Percentiles rank a stretch among this genome's conserved stretches.
phyloP scores from a whole-genome alignment of 805 yeast species.

The Phaffomyces antillensis region DNA sequence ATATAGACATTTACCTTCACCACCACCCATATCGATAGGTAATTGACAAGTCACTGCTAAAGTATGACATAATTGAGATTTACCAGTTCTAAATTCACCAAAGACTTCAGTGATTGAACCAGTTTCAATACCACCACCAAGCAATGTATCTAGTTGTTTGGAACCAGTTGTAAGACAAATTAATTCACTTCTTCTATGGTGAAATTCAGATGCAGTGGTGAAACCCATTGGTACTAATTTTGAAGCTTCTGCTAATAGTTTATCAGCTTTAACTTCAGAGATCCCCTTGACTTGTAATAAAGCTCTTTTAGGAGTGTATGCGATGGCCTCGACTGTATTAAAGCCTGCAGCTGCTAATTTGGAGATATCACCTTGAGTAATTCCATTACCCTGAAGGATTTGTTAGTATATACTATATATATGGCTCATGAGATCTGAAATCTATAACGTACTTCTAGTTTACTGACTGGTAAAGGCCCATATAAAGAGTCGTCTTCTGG shows the following conservation, averaged over 20 bases:
- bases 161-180: slow-evolving; percentile 95
- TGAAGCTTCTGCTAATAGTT: slow-evolving; percentile 73
- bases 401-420: slow-evolving; percentile 1
- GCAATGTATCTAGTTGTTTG: slow-evolving; percentile 80
- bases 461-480: slow-evolving; percentile 50
- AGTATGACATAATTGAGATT: slow-evolving; percentile 94
- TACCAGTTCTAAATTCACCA: slow-evolving; percentile 97
- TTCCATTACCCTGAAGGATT: slow-evolving; percentile 62
- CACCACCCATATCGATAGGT: slow-evolving; percentile 96
- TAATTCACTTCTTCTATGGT: slow-evolving; percentile 80
- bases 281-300: slow-evolving; percentile 81
- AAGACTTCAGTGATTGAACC: slow-evolving; percentile 94
- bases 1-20: slow-evolving; percentile 94
- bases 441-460: slow-evolving; percentile 30
- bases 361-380: slow-evolving; percentile 66
- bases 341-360: slow-evolving; percentile 78
- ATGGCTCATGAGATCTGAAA: not conserved
- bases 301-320: slow-evolving; percentile 83
- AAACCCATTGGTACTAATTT: slow-evolving; percentile 91
- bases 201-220: slow-evolving; percentile 94
- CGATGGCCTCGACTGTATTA: slow-evolving; percentile 87
- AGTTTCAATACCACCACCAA: slow-evolving; percentile 97
- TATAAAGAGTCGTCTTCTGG: slow-evolving; percentile 44
- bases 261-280: slow-evolving; percentile 92
- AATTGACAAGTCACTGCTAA: slow-evolving; percentile 94